Percentiles rank a stretch among this genome's conserved stretches.
Conservation (phyloP, 2,329 filamentous ascomycete genomes). For the Zalaria obscura region DNA sequence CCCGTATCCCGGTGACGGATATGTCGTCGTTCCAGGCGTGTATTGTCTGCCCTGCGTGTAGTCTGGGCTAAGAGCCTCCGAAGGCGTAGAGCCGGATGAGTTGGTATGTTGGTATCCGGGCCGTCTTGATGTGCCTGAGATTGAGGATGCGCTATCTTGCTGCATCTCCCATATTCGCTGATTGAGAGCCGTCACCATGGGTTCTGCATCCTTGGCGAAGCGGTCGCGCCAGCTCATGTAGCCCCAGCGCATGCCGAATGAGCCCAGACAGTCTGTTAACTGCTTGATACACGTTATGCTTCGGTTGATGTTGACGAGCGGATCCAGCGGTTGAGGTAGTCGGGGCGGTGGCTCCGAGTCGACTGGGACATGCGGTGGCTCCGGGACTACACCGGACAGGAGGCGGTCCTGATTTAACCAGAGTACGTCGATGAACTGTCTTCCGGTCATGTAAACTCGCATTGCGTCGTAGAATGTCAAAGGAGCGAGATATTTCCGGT, state of each 20-base stretch:
- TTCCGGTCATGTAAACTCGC: constrained; percentile 58
- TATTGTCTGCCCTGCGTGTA: not conserved
- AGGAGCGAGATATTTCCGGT: constrained; percentile 47
- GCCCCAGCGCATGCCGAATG: constrained; percentile 33
- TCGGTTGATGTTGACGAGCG: constrained; percentile 20
- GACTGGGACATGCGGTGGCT: constrained; percentile 24
- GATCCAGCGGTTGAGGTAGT: constrained; percentile 17
- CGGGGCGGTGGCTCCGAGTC: constrained; percentile 18
- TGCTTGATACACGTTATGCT: constrained; percentile 33
- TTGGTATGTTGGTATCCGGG: not conserved
- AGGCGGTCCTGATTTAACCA: constrained; percentile 37
- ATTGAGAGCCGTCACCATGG: constrained; percentile 26
- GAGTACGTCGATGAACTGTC: constrained; percentile 42
- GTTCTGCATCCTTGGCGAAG: constrained; percentile 30
- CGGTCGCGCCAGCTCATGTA: constrained; percentile 36
- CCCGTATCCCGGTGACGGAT: not conserved
- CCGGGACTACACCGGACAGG: constrained; percentile 22
- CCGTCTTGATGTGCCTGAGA: not conserved
- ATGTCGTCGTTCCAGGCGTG: not conserved
- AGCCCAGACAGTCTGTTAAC: constrained; percentile 29
- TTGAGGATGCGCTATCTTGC: constrained; percentile 1
- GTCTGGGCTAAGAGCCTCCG: not conserved
- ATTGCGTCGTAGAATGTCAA: constrained; percentile 81
- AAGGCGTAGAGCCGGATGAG: not conserved
- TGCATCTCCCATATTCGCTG: constrained; percentile 19